Conservation (phyloP, 768 basidiomycete species). For the Chalciporus sphaerocephalus region DNA sequence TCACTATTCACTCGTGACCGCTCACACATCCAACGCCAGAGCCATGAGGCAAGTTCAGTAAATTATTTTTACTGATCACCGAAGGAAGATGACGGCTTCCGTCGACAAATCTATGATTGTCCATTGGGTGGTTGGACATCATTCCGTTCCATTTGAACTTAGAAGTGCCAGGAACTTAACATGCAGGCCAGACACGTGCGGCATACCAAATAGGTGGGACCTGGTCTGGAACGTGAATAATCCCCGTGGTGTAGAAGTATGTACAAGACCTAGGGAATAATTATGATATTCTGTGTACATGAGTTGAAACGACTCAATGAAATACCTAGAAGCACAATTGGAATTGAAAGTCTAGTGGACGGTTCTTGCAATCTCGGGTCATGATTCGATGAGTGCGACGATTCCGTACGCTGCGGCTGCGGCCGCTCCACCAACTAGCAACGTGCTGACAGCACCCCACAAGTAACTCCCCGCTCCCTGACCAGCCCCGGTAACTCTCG, state of each 20-base stretch:
- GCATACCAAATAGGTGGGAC: no score
- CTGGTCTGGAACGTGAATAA: neutral
- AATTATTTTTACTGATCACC: no score
- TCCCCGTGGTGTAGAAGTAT: slow-evolving; percentile 1
- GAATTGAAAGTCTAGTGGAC: neutral
- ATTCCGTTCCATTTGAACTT: no score
- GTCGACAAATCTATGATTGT: slow-evolving; percentile 2
- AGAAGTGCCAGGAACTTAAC: no score
- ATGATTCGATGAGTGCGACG: slow-evolving; percentile 46
- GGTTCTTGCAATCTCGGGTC: neutral
- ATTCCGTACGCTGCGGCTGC: slow-evolving; percentile 70
- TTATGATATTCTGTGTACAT: slow-evolving; percentile 1
- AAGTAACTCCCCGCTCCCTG: slow-evolving; percentile 62
- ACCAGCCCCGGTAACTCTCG: slow-evolving; percentile 82
- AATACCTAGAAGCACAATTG: neutral
- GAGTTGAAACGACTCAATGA: neutral
- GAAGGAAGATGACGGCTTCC: no score
- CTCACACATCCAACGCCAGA: no score
- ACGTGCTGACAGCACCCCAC: slow-evolving; percentile 83
- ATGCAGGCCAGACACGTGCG: no score
- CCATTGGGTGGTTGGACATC: slow-evolving; percentile 10
- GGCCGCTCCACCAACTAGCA: slow-evolving; percentile 86
- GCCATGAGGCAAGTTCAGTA: no score
- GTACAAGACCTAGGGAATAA: neutral
- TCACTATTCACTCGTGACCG: no score